Base-by-base conservation (phyloP, 1,284 basidiomycete genomes). In the Schizopora paradoxa region DNA sequence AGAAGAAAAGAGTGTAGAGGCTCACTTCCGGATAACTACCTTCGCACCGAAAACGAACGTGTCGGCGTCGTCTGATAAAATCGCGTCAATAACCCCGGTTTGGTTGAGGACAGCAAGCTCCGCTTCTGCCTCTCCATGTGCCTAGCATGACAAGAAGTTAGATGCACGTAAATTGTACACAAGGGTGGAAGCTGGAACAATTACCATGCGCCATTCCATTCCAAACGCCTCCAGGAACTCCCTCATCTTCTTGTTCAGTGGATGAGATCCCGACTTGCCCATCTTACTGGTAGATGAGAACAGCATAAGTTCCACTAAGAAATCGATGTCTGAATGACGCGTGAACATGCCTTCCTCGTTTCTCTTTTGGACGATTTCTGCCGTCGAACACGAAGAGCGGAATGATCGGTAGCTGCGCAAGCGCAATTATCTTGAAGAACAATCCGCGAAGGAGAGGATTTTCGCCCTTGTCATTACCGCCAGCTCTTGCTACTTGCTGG, bases 371-470 rank as follows among this genome's bases (percentile, higher is more conserved):
- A 27, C 81, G 66, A 19, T 71, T 55, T 0, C 73, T 68, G 0
- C 85, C 86, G 60, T 89, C 86, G 55, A 86, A 86, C 2, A 88
- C 76, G 59, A 88, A 86, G 0, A 87, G 60, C 1, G 76, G 74
- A 14, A 79, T 58, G 31, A 84, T 60, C 0, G 83, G 81, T 5
- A 78, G 64, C 34, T 65, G 59, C 3, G 75, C 56, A 5, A 86
- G 64, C 16, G 61, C 61, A 10, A 65, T 60, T 14, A 69, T 50
- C n/a, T 65, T 62, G 49, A 68, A 73, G 53, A 73, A 72, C 3
- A 74, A 53, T 1, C 58, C 54, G 2, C 69, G 60, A 11, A 72
- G 51, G 45, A 66, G 63, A 5, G 66, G 66, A 48, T 71, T 72
- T 35, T 65, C 66, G 16, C 72, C 70, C 19, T 58, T 62, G 51